Conservation (phyloP, 2,329 filamentous ascomycete species). For the Chrysoporthe puriensis region DNA sequence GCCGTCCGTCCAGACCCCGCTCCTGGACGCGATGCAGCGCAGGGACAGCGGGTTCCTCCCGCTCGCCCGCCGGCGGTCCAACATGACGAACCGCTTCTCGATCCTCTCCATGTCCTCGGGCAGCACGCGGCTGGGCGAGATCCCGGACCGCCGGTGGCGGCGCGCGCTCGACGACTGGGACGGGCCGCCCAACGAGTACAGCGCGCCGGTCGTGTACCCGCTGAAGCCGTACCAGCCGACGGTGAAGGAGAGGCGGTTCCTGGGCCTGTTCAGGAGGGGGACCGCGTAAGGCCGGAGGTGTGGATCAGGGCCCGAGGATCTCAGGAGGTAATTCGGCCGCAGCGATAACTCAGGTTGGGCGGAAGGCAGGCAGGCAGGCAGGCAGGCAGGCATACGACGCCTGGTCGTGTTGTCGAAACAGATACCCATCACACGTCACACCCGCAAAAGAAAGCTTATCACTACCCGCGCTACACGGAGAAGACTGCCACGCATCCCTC, state of each 20-base stretch:
- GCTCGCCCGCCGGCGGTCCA: slow-evolving; percentile 17
- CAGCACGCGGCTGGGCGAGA: slow-evolving; percentile 43
- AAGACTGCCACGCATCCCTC: no score
- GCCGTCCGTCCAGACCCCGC: slow-evolving; percentile 18
- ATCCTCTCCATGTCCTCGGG: slow-evolving; percentile 37
- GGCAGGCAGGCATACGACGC: no score
- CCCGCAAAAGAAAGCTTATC: no score
- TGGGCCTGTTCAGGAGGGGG: slow-evolving; percentile 35
- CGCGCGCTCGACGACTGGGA: slow-evolving; percentile 24
- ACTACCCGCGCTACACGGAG: no score
- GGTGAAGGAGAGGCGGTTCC: slow-evolving; percentile 35
- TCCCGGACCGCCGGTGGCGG: slow-evolving; percentile 37
- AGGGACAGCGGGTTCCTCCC: neutral
- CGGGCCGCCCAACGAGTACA: slow-evolving; percentile 34
- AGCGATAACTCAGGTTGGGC: no score
- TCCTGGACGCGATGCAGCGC: slow-evolving; percentile 17
- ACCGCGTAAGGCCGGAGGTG: slow-evolving; percentile 15
- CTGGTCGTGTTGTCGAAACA: no score
- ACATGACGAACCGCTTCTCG: slow-evolving; percentile 35
- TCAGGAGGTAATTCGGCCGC: no score
- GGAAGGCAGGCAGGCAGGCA: no score
- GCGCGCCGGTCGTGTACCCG: slow-evolving; percentile 39
- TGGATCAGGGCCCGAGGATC: neutral
- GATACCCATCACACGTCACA: no score
- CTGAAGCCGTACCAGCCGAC: slow-evolving; percentile 37